These are phyloP conservation scores for Hamigera avellanea DNA, from an alignment of 495 filamentous ascomycete species.

Conservation along the genomic window DNA sequence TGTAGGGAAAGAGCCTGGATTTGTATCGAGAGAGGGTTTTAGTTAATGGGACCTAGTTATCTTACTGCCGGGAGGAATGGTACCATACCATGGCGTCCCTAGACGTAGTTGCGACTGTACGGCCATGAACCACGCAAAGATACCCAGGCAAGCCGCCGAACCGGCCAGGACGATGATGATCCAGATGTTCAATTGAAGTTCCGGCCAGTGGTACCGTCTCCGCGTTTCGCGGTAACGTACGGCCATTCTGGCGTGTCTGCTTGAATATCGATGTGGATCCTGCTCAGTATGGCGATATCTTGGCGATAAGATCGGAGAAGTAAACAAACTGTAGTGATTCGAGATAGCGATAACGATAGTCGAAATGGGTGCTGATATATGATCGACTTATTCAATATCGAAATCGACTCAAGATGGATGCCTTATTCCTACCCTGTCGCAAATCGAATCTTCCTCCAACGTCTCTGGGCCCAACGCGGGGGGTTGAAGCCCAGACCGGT, in stretches of 20 bases:
- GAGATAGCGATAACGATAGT: too few species aligned
- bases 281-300: neutral
- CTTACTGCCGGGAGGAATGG: neutral
- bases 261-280: too few species aligned
- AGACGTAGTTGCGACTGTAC: constrained; percentile 63
- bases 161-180: constrained; percentile 76
- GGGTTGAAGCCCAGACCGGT: too few species aligned
- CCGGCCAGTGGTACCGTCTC: constrained; percentile 86
- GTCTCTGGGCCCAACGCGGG: too few species aligned
- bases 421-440: too few species aligned
- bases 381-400: too few species aligned
- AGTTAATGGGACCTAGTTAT: constrained; percentile 1
- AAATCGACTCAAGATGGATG: too few species aligned
- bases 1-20: constrained; percentile 89
- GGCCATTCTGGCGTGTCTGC: constrained; percentile 7
- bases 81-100: constrained; percentile 67
- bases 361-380: too few species aligned
- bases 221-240: constrained; percentile 19
- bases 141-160: constrained; percentile 67
- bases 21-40: neutral
- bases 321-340: neutral
- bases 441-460: too few species aligned
- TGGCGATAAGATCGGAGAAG: neutral
- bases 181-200: constrained; percentile 86
- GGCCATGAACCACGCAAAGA: constrained; percentile 75